Evolutionary conservation across 495 filamentous ascomycete species (phyloP), one percentile per base, ranked within the genome.

Genomic region (Opeltia flavorubescens): DNA sequence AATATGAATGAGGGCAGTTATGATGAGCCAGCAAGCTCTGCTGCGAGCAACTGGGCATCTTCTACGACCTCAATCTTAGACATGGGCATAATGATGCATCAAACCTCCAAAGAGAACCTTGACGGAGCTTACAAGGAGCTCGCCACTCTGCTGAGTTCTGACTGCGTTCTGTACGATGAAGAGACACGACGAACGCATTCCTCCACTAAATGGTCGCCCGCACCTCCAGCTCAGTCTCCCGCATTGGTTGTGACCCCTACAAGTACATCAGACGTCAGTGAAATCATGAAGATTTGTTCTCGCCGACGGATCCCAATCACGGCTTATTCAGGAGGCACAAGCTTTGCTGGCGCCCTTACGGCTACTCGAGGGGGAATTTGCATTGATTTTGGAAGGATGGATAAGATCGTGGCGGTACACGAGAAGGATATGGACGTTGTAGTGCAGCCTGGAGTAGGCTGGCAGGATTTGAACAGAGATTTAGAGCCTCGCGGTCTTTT

Each of bases 401-500:
- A 80, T 52, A 65, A 68, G 17, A 77, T 82, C 36, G 23, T 81
- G 27, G 50, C 55, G 11, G 51, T 82, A 8, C 71, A 82, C 53
- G 68, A 69, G 47, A 61, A 67, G 9, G 78, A 82, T 52, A 52
- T 81, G 42, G 78, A 82, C 50, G 74, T 80, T 6, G 68, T 80
- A 0, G 78, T 82, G n/a, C 78, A 82, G 54, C 78, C 78, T 5
- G 77, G 75, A 0, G 59, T 81, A 6, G 78, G 78, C 18, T 82
- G 78, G 78, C 73, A 82, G 50, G 61, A 66, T 1, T 53, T 82
- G 34, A 81, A 82, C 49, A 74, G 76, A 48, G 64, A 70, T 43
- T 62, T 82, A 24, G 66, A 65, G 5, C 60, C 72, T 35, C 54
- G 72, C 28, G 74, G 72, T 5, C 65, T 82, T 0, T 80, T 82